Evolutionary conservation across 2,329 filamentous ascomycete species (phyloP), one percentile per base, ranked within the genome.

Genomic region (Talaromyces sp.): DNA sequence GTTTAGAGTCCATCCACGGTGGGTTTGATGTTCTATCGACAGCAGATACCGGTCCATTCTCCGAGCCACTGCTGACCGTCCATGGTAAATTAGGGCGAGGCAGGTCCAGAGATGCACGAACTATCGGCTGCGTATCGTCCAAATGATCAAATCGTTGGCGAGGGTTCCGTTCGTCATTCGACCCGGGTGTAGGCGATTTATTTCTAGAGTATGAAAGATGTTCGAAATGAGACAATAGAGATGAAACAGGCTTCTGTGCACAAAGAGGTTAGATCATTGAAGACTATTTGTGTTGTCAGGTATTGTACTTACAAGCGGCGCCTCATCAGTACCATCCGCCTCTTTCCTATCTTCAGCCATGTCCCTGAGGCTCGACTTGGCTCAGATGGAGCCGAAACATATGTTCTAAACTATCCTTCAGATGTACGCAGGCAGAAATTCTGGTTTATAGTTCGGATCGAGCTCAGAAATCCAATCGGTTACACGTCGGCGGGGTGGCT

Each of bases 181-280:
- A 33, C 44, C 58, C 58, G 14, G 58, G 37, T 11, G 46, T 56
- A 37, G 57, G 35, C 16, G 61, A 16, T 35, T 37, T 37, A 14
- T 60, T 58, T 14, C 23, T 57, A 62, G 70, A 67, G 64, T 76
- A 72, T 42, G 78, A 73, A n/a, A 81, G 75, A 31, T 76, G 76
- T 64, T 82, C 80, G 61, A 82, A 82, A 65, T 81, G 79, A 33
- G 80, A 81, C 52, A 79, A 72, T 21, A 82, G 71, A 33, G 79
- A 81, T 21, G 80, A 82, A 5, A 82, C 80, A 3, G 80, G 79
- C 71, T 74, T 78, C 77, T 80, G 66, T 57, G 66, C 57, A 62
- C 31, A 23, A 56, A 60, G 60, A 65, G 56, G 70, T 65, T 46
- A 65, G 66, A 39, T 37, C 7, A 48, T 14, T 25, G n/a, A 46